Base-by-base conservation (phyloP, 768 basidiomycete genomes). In the Austroboletus eburneus region DNA sequence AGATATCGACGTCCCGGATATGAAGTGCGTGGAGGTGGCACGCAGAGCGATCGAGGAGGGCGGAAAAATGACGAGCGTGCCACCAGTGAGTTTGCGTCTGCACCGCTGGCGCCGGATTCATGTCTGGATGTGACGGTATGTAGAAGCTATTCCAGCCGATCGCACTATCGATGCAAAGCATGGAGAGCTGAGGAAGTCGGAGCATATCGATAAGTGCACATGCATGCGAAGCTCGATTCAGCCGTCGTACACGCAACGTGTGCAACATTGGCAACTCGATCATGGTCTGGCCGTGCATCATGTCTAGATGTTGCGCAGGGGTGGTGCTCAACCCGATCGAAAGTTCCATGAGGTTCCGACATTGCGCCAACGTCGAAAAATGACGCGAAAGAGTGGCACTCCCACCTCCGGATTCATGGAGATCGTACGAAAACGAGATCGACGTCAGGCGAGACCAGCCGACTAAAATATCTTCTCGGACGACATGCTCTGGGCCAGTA, bases 371-470 rank as follows among this genome's bases (percentile, higher is more conserved):
- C 3, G 20, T 39, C 9, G 45, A 42, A 37, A 63, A 61, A 30
- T 63, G 49, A 3, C 55, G 57, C 0, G 58, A 41, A 4, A 60
- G 46, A 10, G 55, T 57, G 30, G 52, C 46, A 9, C 53, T 55
- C 39, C 57, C 55, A 14, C 61, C 61, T 2, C 61, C 49, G n/a
- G 60, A 46, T 45, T 63, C 61, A 13, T 61, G 54, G 3, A 56
- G 27, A 24, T 58, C 50, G 25, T 63, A 64, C 10, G 58, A 56
- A 18, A 62, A 45, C 3, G 56, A 54, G 5, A 64, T 6, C 5
- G 54, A 61, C 2, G 61, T 63, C 25, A 62, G 61, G 5, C 44
- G 58, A 20, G 44, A 7, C 61, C 61, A 63, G 40, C 54, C 39
- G 10, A 61, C 48, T 20, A 53, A 32, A 20, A 63, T 52, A 5